Evolutionary conservation across 768 basidiomycete species (phyloP).

Genomic region (Suillus paluster): DNA sequence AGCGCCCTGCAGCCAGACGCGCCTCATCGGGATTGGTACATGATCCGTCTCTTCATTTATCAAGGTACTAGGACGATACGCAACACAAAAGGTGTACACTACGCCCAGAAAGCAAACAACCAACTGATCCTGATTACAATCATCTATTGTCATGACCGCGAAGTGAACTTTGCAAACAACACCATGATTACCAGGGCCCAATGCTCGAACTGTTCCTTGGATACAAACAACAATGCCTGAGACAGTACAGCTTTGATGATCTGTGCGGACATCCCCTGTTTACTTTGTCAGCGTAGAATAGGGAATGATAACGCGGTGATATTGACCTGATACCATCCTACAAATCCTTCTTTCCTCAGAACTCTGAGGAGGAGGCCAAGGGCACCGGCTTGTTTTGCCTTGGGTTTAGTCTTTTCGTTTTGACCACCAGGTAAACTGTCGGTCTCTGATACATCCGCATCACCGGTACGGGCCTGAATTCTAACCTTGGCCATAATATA

Average conservation of each 20-base stretch:
- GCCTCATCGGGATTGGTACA: not conserved
- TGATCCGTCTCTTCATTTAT: not conserved
- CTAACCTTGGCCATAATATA: constrained; percentile 98
- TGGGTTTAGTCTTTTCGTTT: constrained; percentile 14
- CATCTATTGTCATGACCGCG: constrained; percentile 12
- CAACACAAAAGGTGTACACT: not conserved
- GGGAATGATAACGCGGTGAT: constrained; percentile 1
- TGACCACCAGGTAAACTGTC: constrained; percentile 26
- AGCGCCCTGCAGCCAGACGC: not conserved
- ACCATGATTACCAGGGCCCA: constrained; percentile 80
- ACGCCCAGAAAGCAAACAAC: not conserved
- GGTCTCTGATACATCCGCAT: constrained; percentile 49
- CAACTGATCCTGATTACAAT: constrained; percentile 1
- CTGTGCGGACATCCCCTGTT: constrained; percentile 94
- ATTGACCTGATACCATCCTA: constrained; percentile 93
- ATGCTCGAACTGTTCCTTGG: constrained; percentile 95
- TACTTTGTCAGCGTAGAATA: constrained; percentile 7
- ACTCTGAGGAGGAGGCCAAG: constrained; percentile 75
- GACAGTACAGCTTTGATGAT: constrained; percentile 94
- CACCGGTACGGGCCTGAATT: constrained; percentile 82
- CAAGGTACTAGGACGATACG: not conserved
- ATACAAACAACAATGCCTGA: constrained; percentile 94
- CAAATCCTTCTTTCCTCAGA: constrained; percentile 74
- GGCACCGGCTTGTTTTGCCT: constrained; percentile 68
- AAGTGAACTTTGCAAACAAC: constrained; percentile 41